Conservation (phyloP, 1,284 basidiomycete species). For the Cryptococcus depauperatus region DNA sequence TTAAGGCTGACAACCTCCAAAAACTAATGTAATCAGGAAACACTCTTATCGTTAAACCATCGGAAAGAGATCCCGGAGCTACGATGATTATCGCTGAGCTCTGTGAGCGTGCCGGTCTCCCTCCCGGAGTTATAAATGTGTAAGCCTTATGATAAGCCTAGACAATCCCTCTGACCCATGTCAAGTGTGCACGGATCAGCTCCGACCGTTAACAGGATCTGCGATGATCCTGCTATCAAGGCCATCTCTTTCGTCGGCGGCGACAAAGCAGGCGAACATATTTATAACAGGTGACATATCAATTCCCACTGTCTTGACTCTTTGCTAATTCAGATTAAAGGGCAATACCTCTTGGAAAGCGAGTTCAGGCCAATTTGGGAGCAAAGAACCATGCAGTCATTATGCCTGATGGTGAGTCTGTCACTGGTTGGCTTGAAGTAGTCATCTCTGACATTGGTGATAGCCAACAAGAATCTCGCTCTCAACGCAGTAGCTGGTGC, state of each 20-base stretch:
- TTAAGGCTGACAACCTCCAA: neutral
- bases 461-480: slow-evolving; percentile 88
- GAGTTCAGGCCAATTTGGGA: slow-evolving; percentile 85
- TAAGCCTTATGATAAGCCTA: slow-evolving; percentile 16
- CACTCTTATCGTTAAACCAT: slow-evolving; percentile 89
- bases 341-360: slow-evolving; percentile 57
- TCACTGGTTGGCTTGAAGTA: neutral
- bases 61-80: slow-evolving; percentile 91
- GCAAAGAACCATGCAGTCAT: slow-evolving; percentile 95
- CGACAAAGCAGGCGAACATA: slow-evolving; percentile 85
- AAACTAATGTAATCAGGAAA: slow-evolving; percentile 67
- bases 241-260: slow-evolving; percentile 98
- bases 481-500: slow-evolving; percentile 91
- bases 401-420: slow-evolving; percentile 75
- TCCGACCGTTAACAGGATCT: slow-evolving; percentile 86
- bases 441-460: neutral
- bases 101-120: slow-evolving; percentile 61
- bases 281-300: slow-evolving; percentile 83
- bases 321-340: too few species aligned
- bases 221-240: slow-evolving; percentile 81
- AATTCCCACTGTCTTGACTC: too few species aligned
- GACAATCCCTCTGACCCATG: slow-evolving; percentile 1
- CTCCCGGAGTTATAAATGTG: slow-evolving; percentile 73
- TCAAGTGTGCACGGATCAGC: slow-evolving; percentile 71
- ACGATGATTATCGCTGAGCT: slow-evolving; percentile 96